phyloP scores from a whole-genome alignment of 225 moss, liverwort and hornwort species.

The Sphagnum contortum region DNA sequence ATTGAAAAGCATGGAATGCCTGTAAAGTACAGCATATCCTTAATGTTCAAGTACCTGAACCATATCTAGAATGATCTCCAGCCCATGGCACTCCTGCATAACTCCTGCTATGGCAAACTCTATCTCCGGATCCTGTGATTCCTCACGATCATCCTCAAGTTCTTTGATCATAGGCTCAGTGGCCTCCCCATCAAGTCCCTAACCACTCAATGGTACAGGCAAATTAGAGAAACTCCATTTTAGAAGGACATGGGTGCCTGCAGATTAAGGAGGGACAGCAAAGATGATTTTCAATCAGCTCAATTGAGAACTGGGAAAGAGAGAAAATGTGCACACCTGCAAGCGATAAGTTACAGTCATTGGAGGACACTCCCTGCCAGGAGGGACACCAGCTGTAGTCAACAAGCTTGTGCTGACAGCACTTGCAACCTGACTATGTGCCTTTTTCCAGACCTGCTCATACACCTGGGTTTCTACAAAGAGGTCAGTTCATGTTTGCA shows the following conservation, averaged over 20 bases:
- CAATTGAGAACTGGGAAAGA: too few species aligned
- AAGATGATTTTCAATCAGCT: too few species aligned
- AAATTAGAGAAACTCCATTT: too few species aligned
- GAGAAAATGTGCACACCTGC: constrained; percentile 47
- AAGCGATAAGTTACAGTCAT: constrained; percentile 97
- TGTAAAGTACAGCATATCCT: too few species aligned
- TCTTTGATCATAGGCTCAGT: constrained; percentile 99
- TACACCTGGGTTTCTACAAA: constrained; percentile 47
- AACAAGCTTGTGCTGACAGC: constrained; percentile 63
- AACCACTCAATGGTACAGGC: not conserved
- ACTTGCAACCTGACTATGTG: constrained; percentile 72
- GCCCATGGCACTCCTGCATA: constrained; percentile 92
- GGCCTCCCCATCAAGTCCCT: constrained; percentile 99
- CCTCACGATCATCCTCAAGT: constrained; percentile 95
- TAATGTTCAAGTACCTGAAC: constrained; percentile 53
- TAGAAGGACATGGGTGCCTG: too few species aligned
- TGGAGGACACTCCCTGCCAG: constrained; percentile 90
- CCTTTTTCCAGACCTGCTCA: constrained; percentile 99
- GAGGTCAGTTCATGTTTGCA: constrained; percentile 1
- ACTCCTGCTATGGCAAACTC: constrained; percentile 97
- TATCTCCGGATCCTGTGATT: constrained; percentile 97
- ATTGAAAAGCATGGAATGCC: too few species aligned
- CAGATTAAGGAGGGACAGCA: too few species aligned
- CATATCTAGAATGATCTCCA: constrained; percentile 88
- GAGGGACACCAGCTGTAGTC: constrained; percentile 38